phyloP scores from a whole-genome alignment of 2,329 filamentous ascomycete species.

The Neoarthrinium moseri region DNA sequence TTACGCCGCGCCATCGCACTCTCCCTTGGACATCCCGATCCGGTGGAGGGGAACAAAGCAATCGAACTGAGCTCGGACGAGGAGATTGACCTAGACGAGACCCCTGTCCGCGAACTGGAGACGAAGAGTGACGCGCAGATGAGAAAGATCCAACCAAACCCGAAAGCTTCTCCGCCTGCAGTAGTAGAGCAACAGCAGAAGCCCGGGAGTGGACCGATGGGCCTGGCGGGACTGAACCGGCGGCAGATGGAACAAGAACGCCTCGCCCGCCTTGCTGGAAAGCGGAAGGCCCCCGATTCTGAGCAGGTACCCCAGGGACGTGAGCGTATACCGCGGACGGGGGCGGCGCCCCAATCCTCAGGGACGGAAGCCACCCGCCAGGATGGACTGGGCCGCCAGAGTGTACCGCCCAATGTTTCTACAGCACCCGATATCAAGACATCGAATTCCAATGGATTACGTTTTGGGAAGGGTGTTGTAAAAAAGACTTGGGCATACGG shows the following conservation, averaged over 20 bases:
- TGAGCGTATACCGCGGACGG: conserved; percentile 16
- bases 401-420: too few species aligned
- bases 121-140: conserved; percentile 1
- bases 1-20: conserved; percentile 60
- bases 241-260: conserved; percentile 85
- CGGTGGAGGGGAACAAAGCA: conserved; percentile 16
- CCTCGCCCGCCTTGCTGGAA: conserved; percentile 61
- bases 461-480: conserved; percentile 61
- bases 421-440: not conserved
- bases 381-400: not conserved
- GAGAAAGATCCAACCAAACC: not conserved
- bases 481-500: conserved; percentile 79
- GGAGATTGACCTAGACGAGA: conserved; percentile 18
- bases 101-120: conserved; percentile 4
- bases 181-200: conserved; percentile 4
- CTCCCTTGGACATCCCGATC: conserved; percentile 40
- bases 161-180: conserved; percentile 7
- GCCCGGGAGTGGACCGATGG: conserved; percentile 21
- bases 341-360: not conserved
- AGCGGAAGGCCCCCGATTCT: conserved; percentile 46
- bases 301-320: conserved; percentile 15
- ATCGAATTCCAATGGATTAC: conserved; percentile 23
- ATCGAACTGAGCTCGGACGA: conserved; percentile 32
- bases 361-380: not conserved
- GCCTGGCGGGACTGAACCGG: conserved; percentile 63